Evolutionary conservation across 306 rosid species (phyloP), one percentile per base, ranked within the genome.

Genomic region (Vigna unguiculata): DNA sequence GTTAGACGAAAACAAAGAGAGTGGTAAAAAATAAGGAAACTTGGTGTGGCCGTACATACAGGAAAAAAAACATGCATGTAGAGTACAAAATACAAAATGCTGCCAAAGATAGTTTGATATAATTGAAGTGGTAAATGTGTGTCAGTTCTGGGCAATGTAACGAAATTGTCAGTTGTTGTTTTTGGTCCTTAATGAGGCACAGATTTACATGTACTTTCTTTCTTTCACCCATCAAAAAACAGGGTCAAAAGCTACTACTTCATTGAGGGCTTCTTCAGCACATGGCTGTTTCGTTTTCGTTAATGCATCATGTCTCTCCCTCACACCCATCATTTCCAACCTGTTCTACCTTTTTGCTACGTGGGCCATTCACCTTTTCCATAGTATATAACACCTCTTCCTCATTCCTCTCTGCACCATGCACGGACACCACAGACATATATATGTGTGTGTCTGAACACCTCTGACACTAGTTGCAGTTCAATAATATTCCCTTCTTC

Each of bases 321-420:
- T 40, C 55, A 22, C 17, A 7, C 0, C 57, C 66, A 22, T 41
- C 24, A 25, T 77, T 54, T 77, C 81, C 46, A 10, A 30, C 69
- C 49, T 55, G 51, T 21, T 1, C 60, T 45, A 28, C 20, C 58
- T 59, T 14, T 76, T 76, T 65, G 65, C 38, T 36, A 4, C 3
- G 82, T 78, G 72, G 78, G 72, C 78, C 82, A 59, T 5, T 71
- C 12, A 8, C 67, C 67, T 60, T 60, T 57, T 63, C 12, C 24
- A 1, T 5, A 40, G 41, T 77, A 82, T 78, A 65, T 54, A 82
- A 71, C 30, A 28, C 61, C 45, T 16, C 21, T 47, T 69, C 45
- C 45, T 30, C 0, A 61, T 41, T 52, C 45, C 74, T 51, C 74
- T 51, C 12, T 54, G 15, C 55, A n/a, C n/a, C n/a, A 15, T 54